Conservation (phyloP, 73 alveolate species). For the Uronychia binucleata region DNA sequence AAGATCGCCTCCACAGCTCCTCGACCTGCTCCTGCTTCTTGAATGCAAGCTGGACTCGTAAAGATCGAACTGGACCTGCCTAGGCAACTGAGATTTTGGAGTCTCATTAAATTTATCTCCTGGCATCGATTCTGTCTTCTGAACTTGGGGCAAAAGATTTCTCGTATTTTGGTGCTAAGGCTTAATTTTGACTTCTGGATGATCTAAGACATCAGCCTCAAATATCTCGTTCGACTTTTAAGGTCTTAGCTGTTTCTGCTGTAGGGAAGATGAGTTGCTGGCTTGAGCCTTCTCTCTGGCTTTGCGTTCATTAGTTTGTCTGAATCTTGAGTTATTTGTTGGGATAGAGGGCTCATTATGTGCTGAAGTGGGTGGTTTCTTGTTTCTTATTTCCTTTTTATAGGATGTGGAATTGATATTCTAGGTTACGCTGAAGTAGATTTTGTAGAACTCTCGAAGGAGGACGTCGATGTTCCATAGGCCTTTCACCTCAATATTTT, state of each 20-base stretch:
- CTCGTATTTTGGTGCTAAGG: too few species aligned
- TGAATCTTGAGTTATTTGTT: background rate
- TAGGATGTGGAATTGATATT: background rate
- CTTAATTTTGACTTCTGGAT: too few species aligned
- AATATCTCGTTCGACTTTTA: too few species aligned
- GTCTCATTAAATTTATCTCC: background rate
- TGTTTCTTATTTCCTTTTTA: too few species aligned
- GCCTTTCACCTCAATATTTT: background rate
- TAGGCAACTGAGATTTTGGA: background rate
- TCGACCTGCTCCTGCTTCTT: background rate
- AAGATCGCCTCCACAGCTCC: background rate
- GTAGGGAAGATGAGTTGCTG: too few species aligned
- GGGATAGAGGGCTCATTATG: background rate
- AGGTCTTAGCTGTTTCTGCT: too few species aligned
- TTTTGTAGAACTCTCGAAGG: background rate
- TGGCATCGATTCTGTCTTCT: background rate
- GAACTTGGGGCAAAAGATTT: too few species aligned
- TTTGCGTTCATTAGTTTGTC: too few species aligned
- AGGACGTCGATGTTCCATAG: background rate
- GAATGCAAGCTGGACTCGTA: background rate
- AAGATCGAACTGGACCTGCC: background rate
- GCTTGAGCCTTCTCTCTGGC: too few species aligned
- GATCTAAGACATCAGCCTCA: too few species aligned
- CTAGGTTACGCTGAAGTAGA: background rate
- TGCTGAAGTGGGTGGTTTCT: background rate